phyloP scores from a whole-genome alignment of 2,329 filamentous ascomycete genomes.

The Diaporthe citriasiana region DNA sequence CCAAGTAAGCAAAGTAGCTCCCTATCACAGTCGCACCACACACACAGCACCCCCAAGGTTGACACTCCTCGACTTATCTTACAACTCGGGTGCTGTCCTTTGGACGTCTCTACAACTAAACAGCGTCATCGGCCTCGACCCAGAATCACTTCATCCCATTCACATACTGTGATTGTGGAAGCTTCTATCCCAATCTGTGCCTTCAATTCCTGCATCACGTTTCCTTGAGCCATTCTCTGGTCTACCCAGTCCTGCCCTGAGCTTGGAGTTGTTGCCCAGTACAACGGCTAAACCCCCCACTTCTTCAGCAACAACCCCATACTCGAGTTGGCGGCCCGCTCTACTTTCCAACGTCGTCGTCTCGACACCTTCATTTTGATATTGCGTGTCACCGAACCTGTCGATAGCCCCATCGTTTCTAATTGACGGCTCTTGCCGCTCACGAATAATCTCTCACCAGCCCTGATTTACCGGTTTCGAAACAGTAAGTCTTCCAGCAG shows the following conservation, averaged over 20 bases:
- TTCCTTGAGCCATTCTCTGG: background rate
- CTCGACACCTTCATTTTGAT: constrained; percentile 3
- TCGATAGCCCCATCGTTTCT: background rate
- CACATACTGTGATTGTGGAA: too few species aligned
- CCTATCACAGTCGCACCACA: background rate
- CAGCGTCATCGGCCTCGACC: background rate
- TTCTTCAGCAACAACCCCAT: constrained; percentile 21
- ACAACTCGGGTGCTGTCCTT: background rate
- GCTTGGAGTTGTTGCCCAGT: constrained; percentile 23
- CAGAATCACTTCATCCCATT: background rate
- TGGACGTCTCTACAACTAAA: background rate
- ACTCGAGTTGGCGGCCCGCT: background rate
- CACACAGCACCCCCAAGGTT: background rate
- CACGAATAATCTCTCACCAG: background rate
- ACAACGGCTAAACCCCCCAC: constrained; percentile 4
- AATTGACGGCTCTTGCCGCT: background rate
- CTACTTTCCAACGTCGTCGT: background rate
- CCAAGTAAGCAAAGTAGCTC: background rate
- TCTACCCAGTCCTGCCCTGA: background rate
- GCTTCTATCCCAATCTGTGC: background rate
- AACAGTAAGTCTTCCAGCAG: background rate
- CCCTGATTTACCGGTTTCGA: background rate
- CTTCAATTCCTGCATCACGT: background rate
- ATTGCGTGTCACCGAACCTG: background rate
- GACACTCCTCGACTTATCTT: background rate